Evolutionary conservation across 192 early-diverging fungal species (phyloP).

Genomic region (Ambispora gerdemannii): DNA sequence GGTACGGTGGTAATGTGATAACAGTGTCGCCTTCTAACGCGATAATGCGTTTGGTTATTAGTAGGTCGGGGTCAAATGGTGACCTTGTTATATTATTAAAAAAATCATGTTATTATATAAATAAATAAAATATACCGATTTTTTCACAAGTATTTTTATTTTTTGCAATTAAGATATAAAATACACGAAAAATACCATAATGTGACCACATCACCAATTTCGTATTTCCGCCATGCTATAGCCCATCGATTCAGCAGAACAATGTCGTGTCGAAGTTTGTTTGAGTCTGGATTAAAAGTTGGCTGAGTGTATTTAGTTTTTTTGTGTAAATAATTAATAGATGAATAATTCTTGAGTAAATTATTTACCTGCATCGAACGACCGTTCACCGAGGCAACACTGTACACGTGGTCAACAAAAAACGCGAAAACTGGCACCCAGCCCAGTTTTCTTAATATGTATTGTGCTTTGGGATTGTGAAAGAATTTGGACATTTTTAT

Average conservation of each 20-base stretch:
- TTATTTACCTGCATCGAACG: conserved; percentile 58
- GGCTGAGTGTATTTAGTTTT: conserved; percentile 54
- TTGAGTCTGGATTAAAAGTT: conserved; percentile 73
- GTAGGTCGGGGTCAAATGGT: conserved; percentile 64
- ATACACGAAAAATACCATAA: conserved; percentile 34
- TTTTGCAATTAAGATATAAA: conserved; percentile 2
- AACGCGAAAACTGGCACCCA: conserved; percentile 54
- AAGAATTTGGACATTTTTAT: conserved; percentile 14
- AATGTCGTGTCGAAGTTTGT: conserved; percentile 58
- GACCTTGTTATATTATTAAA: no score
- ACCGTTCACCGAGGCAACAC: conserved; percentile 45
- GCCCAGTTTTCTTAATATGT: conserved; percentile 32
- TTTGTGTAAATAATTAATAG: no score
- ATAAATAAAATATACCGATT: background rate
- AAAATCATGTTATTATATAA: no score
- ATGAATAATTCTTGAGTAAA: no score
- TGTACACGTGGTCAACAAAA: conserved; percentile 52
- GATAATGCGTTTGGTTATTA: conserved; percentile 82
- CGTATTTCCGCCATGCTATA: conserved; percentile 42
- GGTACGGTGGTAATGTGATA: conserved; percentile 45
- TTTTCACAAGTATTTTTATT: conserved; percentile 17
- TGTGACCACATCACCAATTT: conserved; percentile 70
- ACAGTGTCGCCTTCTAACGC: conserved; percentile 79
- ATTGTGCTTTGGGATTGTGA: background rate
- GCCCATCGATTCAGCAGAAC: conserved; percentile 64